Evolutionary conservation across 225 moss, liverwort and hornwort species (phyloP).

Genomic region (Physcomitrellopsis africana): DNA sequence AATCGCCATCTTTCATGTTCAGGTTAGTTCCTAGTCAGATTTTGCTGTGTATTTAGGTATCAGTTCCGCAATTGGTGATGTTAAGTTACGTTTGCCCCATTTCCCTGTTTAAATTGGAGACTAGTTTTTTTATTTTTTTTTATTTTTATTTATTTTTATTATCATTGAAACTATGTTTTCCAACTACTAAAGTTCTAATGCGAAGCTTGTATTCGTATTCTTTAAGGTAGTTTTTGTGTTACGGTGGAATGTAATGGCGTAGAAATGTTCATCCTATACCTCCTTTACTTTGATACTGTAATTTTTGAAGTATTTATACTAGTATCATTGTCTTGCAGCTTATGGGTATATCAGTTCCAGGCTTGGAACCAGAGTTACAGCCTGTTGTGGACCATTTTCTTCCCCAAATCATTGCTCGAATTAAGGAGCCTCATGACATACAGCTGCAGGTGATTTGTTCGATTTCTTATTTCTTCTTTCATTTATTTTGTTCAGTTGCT

Average conservation of each 20-base stretch:
- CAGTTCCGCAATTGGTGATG: background rate
- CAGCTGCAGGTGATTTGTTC: constrained; percentile 70
- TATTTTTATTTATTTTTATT: no score
- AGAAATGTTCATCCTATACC: no score
- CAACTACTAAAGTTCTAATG: background rate
- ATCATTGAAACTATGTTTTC: background rate
- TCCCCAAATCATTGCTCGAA: constrained; percentile 79
- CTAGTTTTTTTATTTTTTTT: background rate
- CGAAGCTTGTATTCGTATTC: background rate
- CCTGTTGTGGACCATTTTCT: constrained; percentile 84
- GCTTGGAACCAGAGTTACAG: constrained; percentile 91
- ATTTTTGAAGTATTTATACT: constrained; percentile 33
- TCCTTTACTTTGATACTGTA: background rate
- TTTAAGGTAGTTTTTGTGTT: constrained; percentile 13
- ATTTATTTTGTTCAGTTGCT: background rate
- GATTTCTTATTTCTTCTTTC: background rate
- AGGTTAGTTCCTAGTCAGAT: constrained; percentile 54
- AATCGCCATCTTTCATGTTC: constrained; percentile 84
- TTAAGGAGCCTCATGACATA: constrained; percentile 85
- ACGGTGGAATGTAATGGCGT: background rate
- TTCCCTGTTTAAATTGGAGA: background rate
- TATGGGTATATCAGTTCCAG: constrained; percentile 90
- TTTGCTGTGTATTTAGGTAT: background rate
- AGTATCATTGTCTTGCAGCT: constrained; percentile 58
- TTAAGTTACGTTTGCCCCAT: background rate